These are phyloP conservation scores for Blastobotrys mokoenaii DNA, from an alignment of 805 yeast species.

Conservation along the genomic window DNA sequence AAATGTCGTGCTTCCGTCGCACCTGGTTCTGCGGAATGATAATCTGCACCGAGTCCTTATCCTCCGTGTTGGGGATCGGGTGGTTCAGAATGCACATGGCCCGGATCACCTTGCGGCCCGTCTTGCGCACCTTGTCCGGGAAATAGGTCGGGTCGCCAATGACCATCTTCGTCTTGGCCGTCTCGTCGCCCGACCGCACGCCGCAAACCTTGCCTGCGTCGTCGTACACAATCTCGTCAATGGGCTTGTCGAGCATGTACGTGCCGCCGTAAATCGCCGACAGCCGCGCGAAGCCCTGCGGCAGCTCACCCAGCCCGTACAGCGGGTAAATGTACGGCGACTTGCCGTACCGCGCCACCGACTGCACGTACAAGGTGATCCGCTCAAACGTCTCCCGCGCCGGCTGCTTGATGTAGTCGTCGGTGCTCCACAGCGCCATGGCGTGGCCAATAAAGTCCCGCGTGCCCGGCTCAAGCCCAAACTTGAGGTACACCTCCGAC, in stretches of 20 bases:
- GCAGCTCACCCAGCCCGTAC: constrained; percentile 94
- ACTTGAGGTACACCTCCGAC: constrained; percentile 83
- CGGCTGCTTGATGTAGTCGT: constrained; percentile 77
- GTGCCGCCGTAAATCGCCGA: constrained; percentile 98
- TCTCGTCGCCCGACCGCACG: constrained; percentile 84
- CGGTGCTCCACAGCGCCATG: constrained; percentile 95
- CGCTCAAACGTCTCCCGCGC: constrained; percentile 89
- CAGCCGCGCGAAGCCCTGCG: constrained; percentile 97
- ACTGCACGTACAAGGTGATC: constrained; percentile 73
- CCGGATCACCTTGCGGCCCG: constrained; percentile 68
- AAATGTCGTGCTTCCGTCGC: constrained; percentile 86
- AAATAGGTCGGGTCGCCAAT: constrained; percentile 98
- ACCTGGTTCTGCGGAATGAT: constrained; percentile 96
- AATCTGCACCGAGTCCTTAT: constrained; percentile 84
- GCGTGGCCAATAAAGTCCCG: constrained; percentile 97
- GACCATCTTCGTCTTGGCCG: constrained; percentile 84
- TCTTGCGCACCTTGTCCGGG: constrained; percentile 68
- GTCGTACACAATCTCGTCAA: constrained; percentile 76
- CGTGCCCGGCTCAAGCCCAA: constrained; percentile 86
- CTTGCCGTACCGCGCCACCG: constrained; percentile 91
- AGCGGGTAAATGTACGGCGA: constrained; percentile 94
- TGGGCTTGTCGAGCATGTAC: constrained; percentile 93
- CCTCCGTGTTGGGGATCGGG: constrained; percentile 73
- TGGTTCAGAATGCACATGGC: constrained; percentile 87
- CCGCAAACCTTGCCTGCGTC: constrained; percentile 71